Conservation (phyloP, 176 grass and related monocot genomes). For the Avena atlantica region DNA sequence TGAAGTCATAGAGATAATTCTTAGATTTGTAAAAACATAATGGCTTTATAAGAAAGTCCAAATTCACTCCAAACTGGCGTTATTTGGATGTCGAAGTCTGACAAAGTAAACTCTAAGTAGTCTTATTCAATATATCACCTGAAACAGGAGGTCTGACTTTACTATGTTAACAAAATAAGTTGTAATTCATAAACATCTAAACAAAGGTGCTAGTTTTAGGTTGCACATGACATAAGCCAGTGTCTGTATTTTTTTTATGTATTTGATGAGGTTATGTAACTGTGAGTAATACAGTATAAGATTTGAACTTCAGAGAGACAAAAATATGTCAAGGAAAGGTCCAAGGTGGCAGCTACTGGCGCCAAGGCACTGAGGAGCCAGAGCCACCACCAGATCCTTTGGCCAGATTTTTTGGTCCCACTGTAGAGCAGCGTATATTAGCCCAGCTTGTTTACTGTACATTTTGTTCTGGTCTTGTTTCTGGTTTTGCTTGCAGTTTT, state of each 20-base stretch:
- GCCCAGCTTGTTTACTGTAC: neutral
- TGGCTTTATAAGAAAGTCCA: neutral
- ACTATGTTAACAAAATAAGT: constrained; percentile 3
- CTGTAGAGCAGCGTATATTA: neutral
- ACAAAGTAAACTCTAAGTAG: neutral
- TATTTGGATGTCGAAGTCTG: constrained; percentile 26
- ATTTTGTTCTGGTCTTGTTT: neutral
- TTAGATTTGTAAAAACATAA: neutral
- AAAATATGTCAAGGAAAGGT: constrained; percentile 11
- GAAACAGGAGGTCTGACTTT: constrained; percentile 2
- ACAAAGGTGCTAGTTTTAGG: constrained; percentile 21
- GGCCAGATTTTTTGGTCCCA: neutral
- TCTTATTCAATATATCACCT: constrained; percentile 35
- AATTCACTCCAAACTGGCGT: neutral
- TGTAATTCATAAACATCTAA: constrained; percentile 29
- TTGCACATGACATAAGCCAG: neutral
- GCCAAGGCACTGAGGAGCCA: neutral
- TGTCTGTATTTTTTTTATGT: neutral
- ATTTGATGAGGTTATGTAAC: neutral
- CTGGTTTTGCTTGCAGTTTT: neutral
- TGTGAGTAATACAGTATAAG: neutral
- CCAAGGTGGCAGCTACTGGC: constrained; percentile 13
- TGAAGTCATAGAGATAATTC: neutral
- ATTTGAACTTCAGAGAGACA: constrained; percentile 2
- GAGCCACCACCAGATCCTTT: neutral